phyloP scores from a whole-genome alignment of 495 filamentous ascomycete species.

The Aspergillus incahuasiensis region DNA sequence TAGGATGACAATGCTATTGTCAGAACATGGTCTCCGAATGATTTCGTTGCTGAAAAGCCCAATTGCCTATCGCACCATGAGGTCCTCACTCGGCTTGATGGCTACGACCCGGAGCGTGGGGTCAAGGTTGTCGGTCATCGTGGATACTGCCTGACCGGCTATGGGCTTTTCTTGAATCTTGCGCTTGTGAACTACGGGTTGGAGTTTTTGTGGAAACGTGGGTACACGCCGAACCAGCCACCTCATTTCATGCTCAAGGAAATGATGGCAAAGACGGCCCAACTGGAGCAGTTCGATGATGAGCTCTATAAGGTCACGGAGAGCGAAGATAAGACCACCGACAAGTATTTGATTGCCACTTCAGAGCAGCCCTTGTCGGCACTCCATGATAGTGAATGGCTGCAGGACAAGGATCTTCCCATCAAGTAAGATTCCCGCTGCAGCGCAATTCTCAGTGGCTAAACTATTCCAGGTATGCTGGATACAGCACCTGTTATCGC shows the following conservation, averaged over 20 bases:
- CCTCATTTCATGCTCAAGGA: constrained; percentile 95
- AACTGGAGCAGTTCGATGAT: constrained; percentile 95
- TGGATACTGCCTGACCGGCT: constrained; percentile 85
- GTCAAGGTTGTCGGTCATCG: constrained; percentile 94
- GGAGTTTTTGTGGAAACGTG: constrained; percentile 71
- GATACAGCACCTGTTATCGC: constrained; percentile 90
- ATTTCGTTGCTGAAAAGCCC: constrained; percentile 62
- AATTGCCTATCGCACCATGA: constrained; percentile 88
- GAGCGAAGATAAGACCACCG: constrained; percentile 68
- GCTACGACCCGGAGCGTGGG: constrained; percentile 90
- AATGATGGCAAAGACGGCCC: constrained; percentile 98
- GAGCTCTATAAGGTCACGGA: constrained; percentile 94
- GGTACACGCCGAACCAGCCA: constrained; percentile 85
- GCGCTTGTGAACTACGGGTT: constrained; percentile 92
- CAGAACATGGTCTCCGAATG: constrained; percentile 74
- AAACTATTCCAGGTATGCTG: constrained; percentile 60
- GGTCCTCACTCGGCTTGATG: constrained; percentile 79
- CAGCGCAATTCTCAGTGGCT: not conserved
- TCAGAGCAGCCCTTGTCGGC: constrained; percentile 93
- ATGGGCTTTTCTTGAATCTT: constrained; percentile 90
- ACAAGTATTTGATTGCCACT: constrained; percentile 97
- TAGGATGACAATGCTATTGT: constrained; percentile 77
- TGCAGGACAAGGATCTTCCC: constrained; percentile 77
- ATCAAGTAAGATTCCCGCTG: constrained; percentile 54
- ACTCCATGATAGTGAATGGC: constrained; percentile 90